Base-by-base conservation (phyloP, 2,329 filamentous ascomycete genomes). In the Penicillium nordicum region DNA sequence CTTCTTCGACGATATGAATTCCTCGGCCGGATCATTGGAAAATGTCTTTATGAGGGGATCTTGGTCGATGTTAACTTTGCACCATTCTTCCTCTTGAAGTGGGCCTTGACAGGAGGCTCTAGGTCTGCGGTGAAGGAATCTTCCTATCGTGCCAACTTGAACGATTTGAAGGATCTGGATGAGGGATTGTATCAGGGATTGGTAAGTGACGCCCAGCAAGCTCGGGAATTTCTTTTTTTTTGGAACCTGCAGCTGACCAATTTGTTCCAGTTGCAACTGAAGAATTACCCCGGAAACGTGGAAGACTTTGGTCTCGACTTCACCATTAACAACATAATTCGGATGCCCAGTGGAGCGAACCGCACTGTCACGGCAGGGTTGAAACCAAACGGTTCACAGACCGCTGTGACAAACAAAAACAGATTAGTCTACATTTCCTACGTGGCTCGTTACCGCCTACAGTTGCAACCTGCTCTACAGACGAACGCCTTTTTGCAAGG, bases 31-130 rank as follows among this genome's bases (percentile, higher is more conserved):
- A 84, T 99, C 29, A 87, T 99, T 27, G 94, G 94, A 11, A 99
- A 99, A 72, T 99, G 94, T 74, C 80, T 99, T 68, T 99, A 99
- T 69, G 94, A 99, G 76, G 92, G 92, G 0, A 97, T 99, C 43
- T 81, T 99, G 3, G 87, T 97, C 45, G 92, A 99, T 73, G 87
- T 97, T 57, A 86, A 86, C 49, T 99, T 99, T 78, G 92, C 93
- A 1, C 88, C 90, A 0, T 99, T 99, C 78, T 99, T 99, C 76
- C 82, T 99, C 7, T 83, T 96, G 57, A 97, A 97, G 72, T 99
- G 94, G 94, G 86, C 92, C 2, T 82, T 93, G 51, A 87, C 88
- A 11, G 88, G 88, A 16, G 86, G 84, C 5, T 75, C 77, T 25
- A 81, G 82, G 16, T 80, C 85, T 34, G 83, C 86, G 1, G 81